These are phyloP conservation scores for Apiotrichum sp. DNA, from an alignment of 1,284 basidiomycete genomes.

Conservation along the genomic window DNA sequence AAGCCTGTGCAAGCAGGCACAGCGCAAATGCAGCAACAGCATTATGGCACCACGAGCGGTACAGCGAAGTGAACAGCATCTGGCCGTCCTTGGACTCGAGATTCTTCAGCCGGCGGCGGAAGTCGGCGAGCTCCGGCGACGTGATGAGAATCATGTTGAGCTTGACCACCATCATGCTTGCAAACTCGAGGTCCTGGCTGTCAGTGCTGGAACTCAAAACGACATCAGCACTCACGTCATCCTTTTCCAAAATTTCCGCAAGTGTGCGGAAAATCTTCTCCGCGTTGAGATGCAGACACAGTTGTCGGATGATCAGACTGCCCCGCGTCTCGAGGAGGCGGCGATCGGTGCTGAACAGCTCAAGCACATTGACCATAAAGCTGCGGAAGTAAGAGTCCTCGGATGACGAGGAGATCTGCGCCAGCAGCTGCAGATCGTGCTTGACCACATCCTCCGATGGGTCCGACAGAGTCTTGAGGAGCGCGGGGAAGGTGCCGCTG, in stretches of 20 bases:
- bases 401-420: slow-evolving; percentile 84
- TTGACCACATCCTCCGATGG: slow-evolving; percentile 97
- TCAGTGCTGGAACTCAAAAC: not conserved
- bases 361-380: slow-evolving; percentile 92
- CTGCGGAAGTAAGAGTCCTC: slow-evolving; percentile 92
- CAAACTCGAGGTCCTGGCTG: slow-evolving; percentile 84
- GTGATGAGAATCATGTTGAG: slow-evolving; percentile 95
- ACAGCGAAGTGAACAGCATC: slow-evolving; percentile 79
- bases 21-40: slow-evolving; percentile 93
- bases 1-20: slow-evolving; percentile 93
- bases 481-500: slow-evolving; percentile 89
- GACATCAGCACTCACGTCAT: slow-evolving; percentile 61
- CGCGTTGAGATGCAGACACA: slow-evolving; percentile 90
- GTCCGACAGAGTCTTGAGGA: slow-evolving; percentile 94
- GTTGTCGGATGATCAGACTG: slow-evolving; percentile 90
- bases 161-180: slow-evolving; percentile 94
- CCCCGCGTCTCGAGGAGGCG: slow-evolving; percentile 84
- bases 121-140: slow-evolving; percentile 88
- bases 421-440: slow-evolving; percentile 87
- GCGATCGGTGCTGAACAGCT: slow-evolving; percentile 91
- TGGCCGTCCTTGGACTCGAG: slow-evolving; percentile 94
- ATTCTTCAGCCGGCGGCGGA: slow-evolving; percentile 85
- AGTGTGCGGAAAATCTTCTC: slow-evolving; percentile 94
- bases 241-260: slow-evolving; percentile 94
- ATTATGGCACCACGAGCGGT: slow-evolving; percentile 98